A percentile compares a stretch with the other conserved stretches of the same genome.
Conservation (phyloP, 164 flowering plant species). For the Vitis cinerea region DNA sequence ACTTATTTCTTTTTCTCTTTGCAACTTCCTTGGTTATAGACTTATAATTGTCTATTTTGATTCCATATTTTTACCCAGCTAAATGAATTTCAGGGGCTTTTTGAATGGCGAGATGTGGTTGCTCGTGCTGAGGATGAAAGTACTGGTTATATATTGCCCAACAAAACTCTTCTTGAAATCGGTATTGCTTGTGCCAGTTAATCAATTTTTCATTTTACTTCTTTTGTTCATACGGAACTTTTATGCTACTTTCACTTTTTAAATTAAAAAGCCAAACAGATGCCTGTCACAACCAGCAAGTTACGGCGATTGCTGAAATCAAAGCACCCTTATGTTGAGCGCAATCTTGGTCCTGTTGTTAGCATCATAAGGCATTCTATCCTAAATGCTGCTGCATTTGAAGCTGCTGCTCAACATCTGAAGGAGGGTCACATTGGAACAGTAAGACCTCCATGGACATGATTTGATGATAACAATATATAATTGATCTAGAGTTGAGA, state of each 20-base stretch:
- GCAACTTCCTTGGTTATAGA: background rate
- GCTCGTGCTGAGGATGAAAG: constrained; percentile 99
- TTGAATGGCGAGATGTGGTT: constrained; percentile 85
- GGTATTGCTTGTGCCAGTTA: constrained; percentile 39
- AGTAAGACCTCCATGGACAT: constrained; percentile 33
- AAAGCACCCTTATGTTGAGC: constrained; percentile 81
- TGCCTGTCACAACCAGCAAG: constrained; percentile 65
- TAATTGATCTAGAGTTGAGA: background rate
- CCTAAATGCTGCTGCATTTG: constrained; percentile 72
- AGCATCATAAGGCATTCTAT: constrained; percentile 65
- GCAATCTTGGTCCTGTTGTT: constrained; percentile 64
- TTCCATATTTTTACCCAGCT: background rate
- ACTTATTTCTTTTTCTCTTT: background rate
- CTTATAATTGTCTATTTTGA: background rate
- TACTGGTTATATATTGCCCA: constrained; percentile 94
- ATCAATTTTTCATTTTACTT: background rate
- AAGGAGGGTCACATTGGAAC: constrained; percentile 40
- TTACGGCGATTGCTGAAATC: constrained; percentile 58
- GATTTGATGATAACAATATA: background rate
- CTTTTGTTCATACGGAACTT: background rate
- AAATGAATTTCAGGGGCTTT: constrained; percentile 65
- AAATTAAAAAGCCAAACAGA: constrained; percentile 70
- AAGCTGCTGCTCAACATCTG: constrained; percentile 56
- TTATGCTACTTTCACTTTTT: constrained; percentile 1
- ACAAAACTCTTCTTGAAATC: constrained; percentile 81